These are phyloP conservation scores for Thermoascus crustaceus DNA, from an alignment of 2,329 filamentous ascomycete species.

Conservation along the genomic window DNA sequence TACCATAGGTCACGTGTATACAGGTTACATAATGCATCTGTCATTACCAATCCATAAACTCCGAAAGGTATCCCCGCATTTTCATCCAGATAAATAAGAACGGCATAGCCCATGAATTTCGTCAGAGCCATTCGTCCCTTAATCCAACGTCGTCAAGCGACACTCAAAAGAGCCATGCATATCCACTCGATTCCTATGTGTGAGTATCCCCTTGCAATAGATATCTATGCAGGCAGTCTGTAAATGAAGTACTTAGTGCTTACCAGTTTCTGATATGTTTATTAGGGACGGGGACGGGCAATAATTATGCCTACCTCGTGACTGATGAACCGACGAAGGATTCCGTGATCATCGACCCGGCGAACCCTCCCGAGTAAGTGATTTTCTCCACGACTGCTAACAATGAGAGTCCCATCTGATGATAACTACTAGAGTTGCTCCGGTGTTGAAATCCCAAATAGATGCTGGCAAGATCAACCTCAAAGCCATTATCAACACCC, in stretches of 20 bases:
- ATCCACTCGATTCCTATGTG: constrained; percentile 48
- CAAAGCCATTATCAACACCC: constrained; percentile 87
- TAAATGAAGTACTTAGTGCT: too few relatives aligned
- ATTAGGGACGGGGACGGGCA: constrained; percentile 32
- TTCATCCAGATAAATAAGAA: constrained; percentile 3
- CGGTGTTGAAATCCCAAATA: constrained; percentile 64
- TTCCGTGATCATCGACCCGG: constrained; percentile 45
- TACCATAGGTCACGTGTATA: constrained; percentile 4
- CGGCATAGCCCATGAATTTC: constrained; percentile 19
- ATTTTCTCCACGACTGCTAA: not conserved
- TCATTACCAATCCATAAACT: constrained; percentile 2
- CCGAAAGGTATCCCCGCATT: not conserved
- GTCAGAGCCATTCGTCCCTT: constrained; percentile 16
- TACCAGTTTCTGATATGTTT: constrained; percentile 2
- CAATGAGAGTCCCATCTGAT: constrained; percentile 2
- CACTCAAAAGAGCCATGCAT: constrained; percentile 37
- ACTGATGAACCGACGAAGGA: constrained; percentile 42
- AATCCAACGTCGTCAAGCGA: constrained; percentile 7
- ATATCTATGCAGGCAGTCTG: too few relatives aligned
- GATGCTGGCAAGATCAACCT: constrained; percentile 67
- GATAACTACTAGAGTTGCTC: constrained; percentile 44
- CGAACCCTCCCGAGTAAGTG: constrained; percentile 43
- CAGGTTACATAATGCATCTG: constrained; percentile 5
- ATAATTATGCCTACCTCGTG: constrained; percentile 47
- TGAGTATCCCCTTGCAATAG: constrained; percentile 22